These are phyloP conservation scores for Nigrospora sphaerica DNA, from an alignment of 2,329 filamentous ascomycete species.

Conservation along the genomic window DNA sequence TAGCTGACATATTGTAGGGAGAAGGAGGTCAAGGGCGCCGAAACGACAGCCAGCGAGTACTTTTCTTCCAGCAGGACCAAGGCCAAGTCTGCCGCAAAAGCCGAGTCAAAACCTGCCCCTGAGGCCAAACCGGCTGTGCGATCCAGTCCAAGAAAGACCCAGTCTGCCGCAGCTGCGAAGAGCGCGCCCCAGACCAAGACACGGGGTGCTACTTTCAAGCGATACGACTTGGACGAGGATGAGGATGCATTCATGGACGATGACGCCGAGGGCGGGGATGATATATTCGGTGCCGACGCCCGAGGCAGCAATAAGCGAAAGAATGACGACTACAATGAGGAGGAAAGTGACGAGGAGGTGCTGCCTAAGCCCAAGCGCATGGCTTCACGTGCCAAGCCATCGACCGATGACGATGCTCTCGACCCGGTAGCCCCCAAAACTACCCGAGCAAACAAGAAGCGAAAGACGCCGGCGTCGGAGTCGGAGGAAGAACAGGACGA, in stretches of 20 bases:
- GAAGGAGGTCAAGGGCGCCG: constrained; percentile 37
- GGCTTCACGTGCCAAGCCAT: constrained; percentile 35
- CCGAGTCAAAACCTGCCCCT: constrained; percentile 26
- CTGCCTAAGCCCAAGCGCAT: constrained; percentile 52
- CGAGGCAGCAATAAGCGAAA: constrained; percentile 60
- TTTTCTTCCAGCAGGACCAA: constrained; percentile 44
- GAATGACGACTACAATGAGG: constrained; percentile 69
- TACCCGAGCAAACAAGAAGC: constrained; percentile 37
- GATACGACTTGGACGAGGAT: constrained; percentile 38
- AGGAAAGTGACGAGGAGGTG: constrained; percentile 65
- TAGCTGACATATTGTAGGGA: constrained; percentile 21
- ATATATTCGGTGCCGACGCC: constrained; percentile 73
- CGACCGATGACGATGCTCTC: constrained; percentile 21
- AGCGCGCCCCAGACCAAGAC: constrained; percentile 21
- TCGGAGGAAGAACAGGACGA: constrained; percentile 51
- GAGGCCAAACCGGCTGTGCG: constrained; percentile 39
- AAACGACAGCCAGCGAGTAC: constrained; percentile 50
- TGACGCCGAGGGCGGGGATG: constrained; percentile 65
- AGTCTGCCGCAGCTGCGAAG: constrained; percentile 18
- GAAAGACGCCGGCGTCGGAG: constrained; percentile 51
- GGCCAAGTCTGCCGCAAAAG: constrained; percentile 31
- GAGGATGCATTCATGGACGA: constrained; percentile 57
- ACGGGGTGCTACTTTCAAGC: constrained; percentile 31
- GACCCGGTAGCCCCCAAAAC: constrained; percentile 20
- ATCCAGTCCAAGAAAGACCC: constrained; percentile 45